Evolutionary conservation across 345 rosid genomes (phyloP).

Genomic region (Citrus cavaleriei): DNA sequence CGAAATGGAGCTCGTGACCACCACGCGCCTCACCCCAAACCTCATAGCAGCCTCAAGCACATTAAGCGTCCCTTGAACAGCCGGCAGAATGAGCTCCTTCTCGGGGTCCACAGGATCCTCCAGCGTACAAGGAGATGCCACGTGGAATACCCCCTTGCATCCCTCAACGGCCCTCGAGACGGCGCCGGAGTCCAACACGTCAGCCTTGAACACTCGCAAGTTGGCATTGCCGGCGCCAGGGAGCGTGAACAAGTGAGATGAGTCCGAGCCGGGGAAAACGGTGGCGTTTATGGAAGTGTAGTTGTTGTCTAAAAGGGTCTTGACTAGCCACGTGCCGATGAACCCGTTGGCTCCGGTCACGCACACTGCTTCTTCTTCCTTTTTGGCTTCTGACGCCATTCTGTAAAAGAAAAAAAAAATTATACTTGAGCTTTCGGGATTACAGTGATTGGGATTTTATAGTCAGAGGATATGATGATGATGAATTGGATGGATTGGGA

Average conservation of each 20-base stretch:
- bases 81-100: slow-evolving; percentile 63
- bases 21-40: slow-evolving; percentile 63
- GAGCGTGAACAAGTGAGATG: slow-evolving; percentile 47
- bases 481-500: not conserved
- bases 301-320: slow-evolving; percentile 45
- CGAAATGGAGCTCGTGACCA: slow-evolving; percentile 76
- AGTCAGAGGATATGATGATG: not conserved
- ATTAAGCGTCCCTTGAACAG: slow-evolving; percentile 73
- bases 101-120: slow-evolving; percentile 64
- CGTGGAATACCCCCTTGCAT: slow-evolving; percentile 79
- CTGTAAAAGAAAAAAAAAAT: not conserved
- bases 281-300: slow-evolving; percentile 65
- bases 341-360: slow-evolving; percentile 89
- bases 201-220: slow-evolving; percentile 55
- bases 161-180: slow-evolving; percentile 55
- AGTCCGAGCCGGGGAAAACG: slow-evolving; percentile 57
- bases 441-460: not conserved
- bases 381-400: not conserved
- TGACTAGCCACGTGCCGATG: slow-evolving; percentile 76
- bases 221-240: slow-evolving; percentile 25
- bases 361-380: slow-evolving; percentile 47
- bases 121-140: slow-evolving; percentile 82
- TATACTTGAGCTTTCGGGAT: not conserved
- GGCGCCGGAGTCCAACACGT: slow-evolving; percentile 55
- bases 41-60: slow-evolving; percentile 59